Evolutionary conservation across 495 filamentous ascomycete species (phyloP).

Genomic region (Trichocladium antarcticum): DNA sequence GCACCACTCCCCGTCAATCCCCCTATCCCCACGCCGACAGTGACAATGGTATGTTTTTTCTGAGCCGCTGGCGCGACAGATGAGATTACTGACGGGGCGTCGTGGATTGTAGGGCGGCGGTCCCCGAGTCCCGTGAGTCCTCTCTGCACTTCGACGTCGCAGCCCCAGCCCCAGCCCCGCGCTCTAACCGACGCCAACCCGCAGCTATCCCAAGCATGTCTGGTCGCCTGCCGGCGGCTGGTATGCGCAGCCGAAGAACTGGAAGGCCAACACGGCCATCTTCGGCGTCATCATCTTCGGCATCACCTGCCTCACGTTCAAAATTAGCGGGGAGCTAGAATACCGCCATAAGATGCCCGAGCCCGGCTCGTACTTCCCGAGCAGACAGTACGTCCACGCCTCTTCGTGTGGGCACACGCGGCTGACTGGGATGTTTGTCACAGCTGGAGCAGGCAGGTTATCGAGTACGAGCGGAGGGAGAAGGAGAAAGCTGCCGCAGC

Average conservation of each 20-base stretch:
- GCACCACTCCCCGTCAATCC: conserved; percentile 9
- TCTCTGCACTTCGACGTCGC: neutral
- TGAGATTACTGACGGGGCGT: conserved; percentile 33
- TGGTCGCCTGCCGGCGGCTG: conserved; percentile 98
- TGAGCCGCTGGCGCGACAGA: neutral
- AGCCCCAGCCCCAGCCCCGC: neutral
- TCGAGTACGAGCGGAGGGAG: conserved; percentile 68
- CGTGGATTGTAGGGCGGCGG: conserved; percentile 54
- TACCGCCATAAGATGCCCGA: conserved; percentile 75
- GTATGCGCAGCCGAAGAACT: conserved; percentile 90
- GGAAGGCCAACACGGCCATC: conserved; percentile 88
- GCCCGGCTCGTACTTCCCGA: conserved; percentile 79
- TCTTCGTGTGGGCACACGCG: neutral
- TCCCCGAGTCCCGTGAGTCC: conserved; percentile 77
- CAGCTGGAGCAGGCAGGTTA: conserved; percentile 89
- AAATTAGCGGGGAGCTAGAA: conserved; percentile 74
- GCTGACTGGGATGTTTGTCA: conserved; percentile 6
- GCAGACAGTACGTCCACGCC: conserved; percentile 66
- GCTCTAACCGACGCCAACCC: conserved; percentile 10
- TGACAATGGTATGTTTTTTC: conserved; percentile 25
- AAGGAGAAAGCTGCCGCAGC: conserved; percentile 40
- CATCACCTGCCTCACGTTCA: conserved; percentile 63
- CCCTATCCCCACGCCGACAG: conserved; percentile 6
- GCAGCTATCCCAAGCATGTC: conserved; percentile 94
- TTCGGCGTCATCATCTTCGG: conserved; percentile 61